Base-by-base conservation (phyloP, 768 basidiomycete species). In the Pleurotus giganteus region DNA sequence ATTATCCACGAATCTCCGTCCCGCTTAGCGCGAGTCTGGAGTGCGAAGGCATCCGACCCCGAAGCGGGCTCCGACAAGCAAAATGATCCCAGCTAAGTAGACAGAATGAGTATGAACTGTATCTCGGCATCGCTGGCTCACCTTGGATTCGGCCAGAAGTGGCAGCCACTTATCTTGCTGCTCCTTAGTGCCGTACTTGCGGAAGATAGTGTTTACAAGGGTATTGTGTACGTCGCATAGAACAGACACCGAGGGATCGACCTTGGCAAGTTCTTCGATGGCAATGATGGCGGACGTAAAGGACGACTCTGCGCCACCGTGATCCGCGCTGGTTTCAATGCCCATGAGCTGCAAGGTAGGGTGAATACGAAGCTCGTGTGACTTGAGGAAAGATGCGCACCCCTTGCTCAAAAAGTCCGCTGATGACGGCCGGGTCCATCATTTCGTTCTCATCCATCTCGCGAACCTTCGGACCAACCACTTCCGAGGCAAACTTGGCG, bases 161-260 rank as follows among this genome's bases (percentile, higher is more conserved):
- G 97, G 95, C 13, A 98, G 74, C 83, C 89, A 99, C 62, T 88
- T 89, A 55, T 88, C 86, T 67, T 94, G 82, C 65, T 98, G 89
- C 63, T 86, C 89, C 58, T 89, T 78, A 5, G 83, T 88, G 1
- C 86, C 96, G 64, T 97, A 89, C 62, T 84, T 84, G 55, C 96
- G 84, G 62, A 98, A 70, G 61, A 98, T 87, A 31, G 96, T 97
- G 74, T 98, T 96, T 60, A 98, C 92, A 34, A 99, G 85, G 11
- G 97, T 99, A 69, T 98, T 98, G 79, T 99, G 97, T 3, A 99
- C 97, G 65, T 99, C 97, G 61, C 92, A 95, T 69, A 96, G 73
- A 24, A 98, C 97, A 3, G 95, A 97, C 13, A 99, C 96, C 2
- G 91, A 91, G 0, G 97, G 93, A 68, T 99, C 97, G 32, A 98